phyloP scores from a whole-genome alignment of 805 yeast genomes.

The Lipomyces oligophaga region DNA sequence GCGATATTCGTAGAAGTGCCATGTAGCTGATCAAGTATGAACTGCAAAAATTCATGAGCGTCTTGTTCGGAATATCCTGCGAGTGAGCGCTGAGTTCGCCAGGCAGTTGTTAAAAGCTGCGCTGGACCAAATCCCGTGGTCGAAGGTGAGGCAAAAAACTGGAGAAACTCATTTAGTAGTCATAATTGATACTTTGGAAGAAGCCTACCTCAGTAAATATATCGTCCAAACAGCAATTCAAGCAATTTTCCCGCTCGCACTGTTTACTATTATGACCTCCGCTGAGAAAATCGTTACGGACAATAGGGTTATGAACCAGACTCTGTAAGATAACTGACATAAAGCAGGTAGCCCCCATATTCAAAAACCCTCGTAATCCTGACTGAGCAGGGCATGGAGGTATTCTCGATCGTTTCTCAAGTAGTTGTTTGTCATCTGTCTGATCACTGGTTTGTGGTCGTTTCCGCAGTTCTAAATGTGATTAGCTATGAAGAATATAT shows the following conservation, averaged over 20 bases:
- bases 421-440: conserved; percentile 14
- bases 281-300: conserved; percentile 70
- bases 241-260: conserved; percentile 46
- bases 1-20: conserved; percentile 19
- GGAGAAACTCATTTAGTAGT: not conserved
- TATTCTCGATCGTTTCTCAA: conserved; percentile 14
- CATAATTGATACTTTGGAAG: not conserved
- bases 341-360: conserved; percentile 96
- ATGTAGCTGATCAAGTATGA: conserved; percentile 81
- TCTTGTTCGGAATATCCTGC: conserved; percentile 98
- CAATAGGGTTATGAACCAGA: conserved; percentile 82
- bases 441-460: not conserved
- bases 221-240: conserved; percentile 81
- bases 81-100: conserved; percentile 77
- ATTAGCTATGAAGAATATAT: no score
- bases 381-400: conserved; percentile 36
- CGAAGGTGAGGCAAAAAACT: conserved; percentile 59
- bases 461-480: no score
- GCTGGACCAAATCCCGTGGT: conserved; percentile 78
- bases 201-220: conserved; percentile 53
- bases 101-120: conserved; percentile 73
- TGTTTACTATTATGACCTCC: conserved; percentile 65
- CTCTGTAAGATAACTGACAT: conserved; percentile 92
- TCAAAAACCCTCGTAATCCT: conserved; percentile 86
- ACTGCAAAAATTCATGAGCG: conserved; percentile 97